Evolutionary conservation across 192 early-diverging fungal species (phyloP), one percentile per base, ranked within the genome.

Genomic region (Coemansia sp.): DNA sequence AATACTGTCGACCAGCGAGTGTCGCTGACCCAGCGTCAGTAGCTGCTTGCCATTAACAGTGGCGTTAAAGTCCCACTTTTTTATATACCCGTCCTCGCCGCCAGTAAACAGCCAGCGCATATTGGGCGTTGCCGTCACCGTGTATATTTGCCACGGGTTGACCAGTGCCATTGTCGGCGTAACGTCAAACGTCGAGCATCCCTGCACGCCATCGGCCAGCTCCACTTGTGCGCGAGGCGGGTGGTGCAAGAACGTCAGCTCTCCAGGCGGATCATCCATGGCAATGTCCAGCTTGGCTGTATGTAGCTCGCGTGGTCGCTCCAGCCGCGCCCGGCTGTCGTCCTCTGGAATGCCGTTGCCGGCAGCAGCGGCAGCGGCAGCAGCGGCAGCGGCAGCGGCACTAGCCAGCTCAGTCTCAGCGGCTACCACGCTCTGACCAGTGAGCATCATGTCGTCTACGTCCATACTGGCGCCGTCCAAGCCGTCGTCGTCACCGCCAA

Each of bases 51-150:
- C 96, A 70, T 90, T 90, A 68, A 95, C 86, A 0, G 98, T 90
- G 15, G 89, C 88, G 64, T 89, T 87, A 69, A 97, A 95, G 69
- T 99, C 96, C 83, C 90, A 99, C 71, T 94, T 96, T 31, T 94
- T 85, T 53, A 99, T 89, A 76, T 92, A 96, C 62, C 97, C 98
- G 82, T 99, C 98, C 53, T 95, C 94, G 11, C 89, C 90, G 25
- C 92, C 93, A 25, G 89, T 94, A 27, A 92, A 88, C n/a, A 93
- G 71, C 92, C 92, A 94, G 31, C 90, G 87, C 85, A 89, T 90
- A 67, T 91, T 87, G 36, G 80, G 76, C 1, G 91, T 92, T 1
- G 89, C 87, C 0, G 88, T 84, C 50, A 90, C 69, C 11, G 87
- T 81, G 71, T 92, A 85, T n/a, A 95, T 87, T 36, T 90, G 85